Percentiles rank a stretch among this genome's conserved stretches.
These are phyloP conservation scores for Penicillium flavigenum DNA, from an alignment of 495 filamentous ascomycete genomes.

Conservation along the genomic window DNA sequence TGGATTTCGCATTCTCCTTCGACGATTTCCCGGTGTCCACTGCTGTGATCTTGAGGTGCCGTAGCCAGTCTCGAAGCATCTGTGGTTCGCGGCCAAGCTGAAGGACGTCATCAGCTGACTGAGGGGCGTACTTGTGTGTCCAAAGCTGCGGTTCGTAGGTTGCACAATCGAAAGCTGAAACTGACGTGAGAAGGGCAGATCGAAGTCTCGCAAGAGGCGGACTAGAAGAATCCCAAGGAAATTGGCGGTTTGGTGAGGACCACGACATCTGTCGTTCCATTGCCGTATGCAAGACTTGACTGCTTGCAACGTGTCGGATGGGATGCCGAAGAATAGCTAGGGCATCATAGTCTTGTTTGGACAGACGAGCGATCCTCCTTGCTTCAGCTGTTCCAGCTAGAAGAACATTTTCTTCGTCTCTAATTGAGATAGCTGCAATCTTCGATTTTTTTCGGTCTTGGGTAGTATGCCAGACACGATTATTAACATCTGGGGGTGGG, in stretches of 20 bases:
- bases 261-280: slow-evolving; percentile 39
- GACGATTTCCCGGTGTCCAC: slow-evolving; percentile 61
- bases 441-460: slow-evolving; percentile 41
- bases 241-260: slow-evolving; percentile 9
- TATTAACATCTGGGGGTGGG: not conserved
- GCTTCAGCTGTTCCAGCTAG: slow-evolving; percentile 21
- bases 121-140: slow-evolving; percentile 85
- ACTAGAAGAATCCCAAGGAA: slow-evolving; percentile 9
- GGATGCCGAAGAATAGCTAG: slow-evolving; percentile 33
- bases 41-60: slow-evolving; percentile 65
- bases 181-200: slow-evolving; percentile 53
- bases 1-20: slow-evolving; percentile 44
- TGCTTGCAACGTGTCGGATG: slow-evolving; percentile 37
- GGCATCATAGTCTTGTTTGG: not conserved
- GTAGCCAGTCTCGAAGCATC: slow-evolving; percentile 83
- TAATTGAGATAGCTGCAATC: slow-evolving; percentile 29
- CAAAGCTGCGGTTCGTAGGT: slow-evolving; percentile 73
- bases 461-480: not conserved
- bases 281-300: slow-evolving; percentile 31
- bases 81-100: slow-evolving; percentile 69
- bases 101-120: slow-evolving; percentile 66
- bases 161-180: slow-evolving; percentile 79
- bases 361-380: slow-evolving; percentile 8
- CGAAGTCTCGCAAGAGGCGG: slow-evolving; percentile 62
- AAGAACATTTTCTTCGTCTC: slow-evolving; percentile 39